Percentiles rank a stretch among this genome's conserved stretches.
Conservation (phyloP, 2,329 filamentous ascomycete genomes). For the Hypoxylon sp. region DNA sequence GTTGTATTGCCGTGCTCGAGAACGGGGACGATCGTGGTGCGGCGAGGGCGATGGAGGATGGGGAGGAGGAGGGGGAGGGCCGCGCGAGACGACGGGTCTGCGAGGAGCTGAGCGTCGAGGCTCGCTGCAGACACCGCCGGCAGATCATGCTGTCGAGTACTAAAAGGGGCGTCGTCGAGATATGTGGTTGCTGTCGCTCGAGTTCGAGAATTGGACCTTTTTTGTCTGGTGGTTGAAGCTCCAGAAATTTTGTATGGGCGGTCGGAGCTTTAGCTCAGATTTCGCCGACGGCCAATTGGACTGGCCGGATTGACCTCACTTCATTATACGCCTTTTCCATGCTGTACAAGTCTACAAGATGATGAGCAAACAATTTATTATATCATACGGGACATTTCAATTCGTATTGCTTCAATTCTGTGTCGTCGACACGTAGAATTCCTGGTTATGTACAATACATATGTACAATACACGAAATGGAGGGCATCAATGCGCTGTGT, state of each 20-base stretch:
- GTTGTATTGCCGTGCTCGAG: constrained; percentile 48
- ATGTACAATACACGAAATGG: constrained; percentile 27
- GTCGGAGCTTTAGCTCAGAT: constrained; percentile 40
- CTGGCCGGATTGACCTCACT: neutral
- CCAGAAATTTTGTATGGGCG: constrained; percentile 45
- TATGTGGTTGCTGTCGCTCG: constrained; percentile 1
- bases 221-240: constrained; percentile 30
- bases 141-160: constrained; percentile 49
- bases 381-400: neutral
- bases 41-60: too few species aligned
- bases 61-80: constrained; percentile 27
- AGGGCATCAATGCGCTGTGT: constrained; percentile 4
- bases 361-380: neutral
- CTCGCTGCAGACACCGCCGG: constrained; percentile 59
- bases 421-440: neutral
- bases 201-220: neutral
- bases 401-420: neutral
- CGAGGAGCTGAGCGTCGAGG: constrained; percentile 45
- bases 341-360: too few species aligned
- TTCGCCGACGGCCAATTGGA: constrained; percentile 35
- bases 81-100: constrained; percentile 27
- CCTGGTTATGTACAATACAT: constrained; percentile 30
- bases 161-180: neutral
- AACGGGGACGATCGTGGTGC: too few species aligned
- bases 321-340: neutral